phyloP scores from a whole-genome alignment of 495 filamentous ascomycete species.

The Lindgomyces ingoldianus region DNA sequence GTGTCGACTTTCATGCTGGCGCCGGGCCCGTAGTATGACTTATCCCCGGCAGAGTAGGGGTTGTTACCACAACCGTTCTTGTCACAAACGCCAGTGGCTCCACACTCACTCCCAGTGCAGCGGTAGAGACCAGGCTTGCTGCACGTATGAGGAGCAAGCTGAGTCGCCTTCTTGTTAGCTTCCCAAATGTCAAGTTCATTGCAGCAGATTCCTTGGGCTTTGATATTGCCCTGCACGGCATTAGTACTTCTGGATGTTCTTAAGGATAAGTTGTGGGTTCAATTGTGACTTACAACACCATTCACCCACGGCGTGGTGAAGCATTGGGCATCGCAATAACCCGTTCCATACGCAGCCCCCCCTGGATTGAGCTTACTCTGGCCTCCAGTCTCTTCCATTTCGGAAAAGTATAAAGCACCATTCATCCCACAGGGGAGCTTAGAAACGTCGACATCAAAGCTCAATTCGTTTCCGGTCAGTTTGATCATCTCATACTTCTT shows the following conservation, averaged over 20 bases:
- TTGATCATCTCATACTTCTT: slow-evolving; percentile 60
- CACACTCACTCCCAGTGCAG: slow-evolving; percentile 61
- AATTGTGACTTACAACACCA: slow-evolving; percentile 50
- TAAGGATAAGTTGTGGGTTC: too few species aligned
- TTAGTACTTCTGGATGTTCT: not conserved
- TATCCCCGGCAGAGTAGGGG: slow-evolving; percentile 66
- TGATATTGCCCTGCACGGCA: slow-evolving; percentile 68
- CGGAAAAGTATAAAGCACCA: slow-evolving; percentile 66
- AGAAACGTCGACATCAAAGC: slow-evolving; percentile 65
- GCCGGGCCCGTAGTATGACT: slow-evolving; percentile 62
- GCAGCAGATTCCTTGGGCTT: slow-evolving; percentile 71
- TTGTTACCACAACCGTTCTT: slow-evolving; percentile 81
- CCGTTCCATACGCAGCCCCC: slow-evolving; percentile 65
- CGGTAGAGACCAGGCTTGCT: slow-evolving; percentile 55
- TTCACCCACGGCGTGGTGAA: slow-evolving; percentile 53
- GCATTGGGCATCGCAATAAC: slow-evolving; percentile 74
- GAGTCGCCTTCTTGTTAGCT: slow-evolving; percentile 62
- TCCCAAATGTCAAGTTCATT: slow-evolving; percentile 76
- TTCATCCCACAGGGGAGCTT: slow-evolving; percentile 69
- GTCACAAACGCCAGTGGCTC: slow-evolving; percentile 63
- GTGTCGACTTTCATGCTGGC: slow-evolving; percentile 60
- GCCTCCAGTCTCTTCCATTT: slow-evolving; percentile 61
- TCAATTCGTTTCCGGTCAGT: slow-evolving; percentile 59
- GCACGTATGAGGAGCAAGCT: slow-evolving; percentile 67
- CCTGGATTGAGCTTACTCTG: slow-evolving; percentile 52